Evolutionary conservation across 140 eudicot genomes (phyloP), one percentile per base, ranked within the genome.

Genomic region (Anethum foeniculum): DNA sequence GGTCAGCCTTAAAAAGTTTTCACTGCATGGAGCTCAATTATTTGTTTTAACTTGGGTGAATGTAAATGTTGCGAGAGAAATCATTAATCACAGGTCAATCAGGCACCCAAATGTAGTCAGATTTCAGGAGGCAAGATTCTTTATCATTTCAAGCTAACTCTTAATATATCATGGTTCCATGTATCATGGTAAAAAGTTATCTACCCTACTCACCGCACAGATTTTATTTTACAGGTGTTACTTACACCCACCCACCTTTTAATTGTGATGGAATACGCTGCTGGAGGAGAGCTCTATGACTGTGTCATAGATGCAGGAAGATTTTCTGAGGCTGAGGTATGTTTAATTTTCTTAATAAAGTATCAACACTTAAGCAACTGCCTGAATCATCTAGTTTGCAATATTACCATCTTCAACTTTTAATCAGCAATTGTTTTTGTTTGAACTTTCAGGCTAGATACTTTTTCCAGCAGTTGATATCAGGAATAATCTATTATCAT

Each of bases 231-330:
- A 39, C 80, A 94, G 98, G 91, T 94, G 86, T 84, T 94, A 48
- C 82, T 90, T 85, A 92, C 98, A 23, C 94, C 97, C 39, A 90
- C 97, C 34, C 98, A 94, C 84, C 96, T 94, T 38, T 94, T 91
- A 49, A 94, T 94, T 78, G 97, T 89, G 51, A 94, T 94, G 99
- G 99, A 94, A 86, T 94, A 94, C 80, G 97, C 99, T 16, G 97
- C 99, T 4, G 99, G 99, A 46, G 99, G 99, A 36, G 97, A 94
- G 89, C 97, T 94, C 51, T 92, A 90, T 72, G 97, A 92, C 38
- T 81, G 98, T 77, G 89, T 94, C 79, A 89, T 93, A 80, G 89
- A 82, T 89, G 99, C 97, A 47, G 99, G 99, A 49, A 86, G 99
- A 82, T 94, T 94, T 86, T 90, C 97, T 41, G 99, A 94, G 85